Conservation (phyloP, 2,329 filamentous ascomycete genomes). For the Polytolypa hystricis region DNA sequence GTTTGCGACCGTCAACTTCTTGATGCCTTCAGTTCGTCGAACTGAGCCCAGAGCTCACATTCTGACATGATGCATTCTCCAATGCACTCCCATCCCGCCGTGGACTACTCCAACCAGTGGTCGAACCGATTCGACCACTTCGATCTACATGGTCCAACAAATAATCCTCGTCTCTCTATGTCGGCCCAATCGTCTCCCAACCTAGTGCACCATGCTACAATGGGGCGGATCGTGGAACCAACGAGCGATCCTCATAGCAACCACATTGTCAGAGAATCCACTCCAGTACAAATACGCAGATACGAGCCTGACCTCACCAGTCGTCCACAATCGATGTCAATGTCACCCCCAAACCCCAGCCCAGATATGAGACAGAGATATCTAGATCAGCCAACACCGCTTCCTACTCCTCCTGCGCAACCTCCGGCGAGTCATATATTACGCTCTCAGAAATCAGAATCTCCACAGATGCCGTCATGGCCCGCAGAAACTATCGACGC, state of each 20-base stretch:
- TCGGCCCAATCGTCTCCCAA: slow-evolving; percentile 38
- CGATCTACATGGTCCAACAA: slow-evolving; percentile 36
- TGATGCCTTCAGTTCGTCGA: slow-evolving; percentile 27
- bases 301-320: slow-evolving; percentile 25
- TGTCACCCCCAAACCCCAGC: slow-evolving; percentile 23
- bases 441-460: slow-evolving; percentile 28
- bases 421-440: slow-evolving; percentile 29
- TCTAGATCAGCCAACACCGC: slow-evolving; percentile 20
- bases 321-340: slow-evolving; percentile 23
- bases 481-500: slow-evolving; percentile 29
- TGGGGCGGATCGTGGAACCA: slow-evolving; percentile 33
- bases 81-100: slow-evolving; percentile 33
- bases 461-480: slow-evolving; percentile 31
- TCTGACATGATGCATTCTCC: slow-evolving; percentile 47
- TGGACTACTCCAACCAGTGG: slow-evolving; percentile 39
- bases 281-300: slow-evolving; percentile 20
- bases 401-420: slow-evolving; percentile 23
- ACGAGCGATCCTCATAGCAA: too few species aligned
- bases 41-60: slow-evolving; percentile 34
- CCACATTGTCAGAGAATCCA: slow-evolving; percentile 15
- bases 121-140: slow-evolving; percentile 44
- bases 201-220: slow-evolving; percentile 19
- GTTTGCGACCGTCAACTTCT: slow-evolving; percentile 31
- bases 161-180: slow-evolving; percentile 28
- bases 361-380: slow-evolving; percentile 23